Conservation (phyloP, 2,329 filamentous ascomycete genomes). For the Phyllachora maydis region DNA sequence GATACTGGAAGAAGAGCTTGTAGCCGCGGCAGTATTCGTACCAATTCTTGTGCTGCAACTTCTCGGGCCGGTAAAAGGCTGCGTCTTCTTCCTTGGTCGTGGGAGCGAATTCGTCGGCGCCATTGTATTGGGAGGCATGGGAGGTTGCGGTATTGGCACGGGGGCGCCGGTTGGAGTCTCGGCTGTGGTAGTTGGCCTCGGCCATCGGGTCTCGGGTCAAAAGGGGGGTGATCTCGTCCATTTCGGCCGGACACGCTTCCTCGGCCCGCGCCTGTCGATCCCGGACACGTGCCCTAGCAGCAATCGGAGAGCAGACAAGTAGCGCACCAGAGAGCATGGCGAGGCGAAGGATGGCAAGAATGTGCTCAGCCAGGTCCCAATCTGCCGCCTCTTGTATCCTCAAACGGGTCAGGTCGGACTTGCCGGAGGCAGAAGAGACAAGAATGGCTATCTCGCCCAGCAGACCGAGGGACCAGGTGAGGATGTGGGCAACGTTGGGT, state of each 20-base stretch:
- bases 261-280: conserved; percentile 18
- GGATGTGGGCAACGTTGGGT: conserved; percentile 59
- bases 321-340: conserved; percentile 26
- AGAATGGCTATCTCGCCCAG: conserved; percentile 55
- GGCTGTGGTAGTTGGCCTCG: conserved; percentile 19
- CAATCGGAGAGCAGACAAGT: conserved; percentile 31
- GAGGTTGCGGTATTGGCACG: conserved; percentile 6
- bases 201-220: too few relatives aligned
- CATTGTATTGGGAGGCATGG: conserved; percentile 17
- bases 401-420: conserved; percentile 21
- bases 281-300: conserved; percentile 19
- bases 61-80: conserved; percentile 77
- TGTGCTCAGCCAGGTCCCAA: conserved; percentile 46
- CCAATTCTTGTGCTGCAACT: conserved; percentile 75
- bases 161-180: conserved; percentile 9
- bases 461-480: conserved; percentile 59
- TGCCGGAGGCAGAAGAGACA: conserved; percentile 33
- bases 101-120: conserved; percentile 16
- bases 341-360: conserved; percentile 47
- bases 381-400: conserved; percentile 9
- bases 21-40: conserved; percentile 91
- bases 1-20: conserved; percentile 83
- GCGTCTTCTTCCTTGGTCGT: conserved; percentile 37
- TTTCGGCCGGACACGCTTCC: conserved; percentile 14
- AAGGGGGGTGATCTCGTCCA: conserved; percentile 42